Percentiles rank a stretch among this genome's conserved stretches.
These are phyloP conservation scores for Flaveria trinervia DNA, from an alignment of 129 eudicot species.

Conservation along the genomic window DNA sequence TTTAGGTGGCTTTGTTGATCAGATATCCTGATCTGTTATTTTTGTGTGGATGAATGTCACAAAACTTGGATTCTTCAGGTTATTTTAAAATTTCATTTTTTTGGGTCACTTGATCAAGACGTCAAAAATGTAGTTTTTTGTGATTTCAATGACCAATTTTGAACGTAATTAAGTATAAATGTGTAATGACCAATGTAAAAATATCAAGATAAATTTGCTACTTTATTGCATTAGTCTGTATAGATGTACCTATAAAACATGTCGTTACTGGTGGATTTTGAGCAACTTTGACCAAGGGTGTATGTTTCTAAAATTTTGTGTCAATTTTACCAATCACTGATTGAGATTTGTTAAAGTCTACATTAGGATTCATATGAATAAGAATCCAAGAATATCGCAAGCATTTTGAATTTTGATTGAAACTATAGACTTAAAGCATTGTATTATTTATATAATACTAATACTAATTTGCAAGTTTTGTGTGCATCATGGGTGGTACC, in stretches of 20 bases:
- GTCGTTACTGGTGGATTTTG: not conserved
- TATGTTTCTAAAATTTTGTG: not conserved
- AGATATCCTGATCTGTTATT: not conserved
- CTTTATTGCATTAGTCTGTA: too few species aligned
- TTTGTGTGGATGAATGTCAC: slow-evolving; percentile 16
- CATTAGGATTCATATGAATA: not conserved
- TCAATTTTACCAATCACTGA: not conserved
- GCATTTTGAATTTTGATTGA: not conserved
- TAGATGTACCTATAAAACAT: too few species aligned
- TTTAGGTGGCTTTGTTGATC: not conserved
- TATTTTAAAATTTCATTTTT: not conserved
- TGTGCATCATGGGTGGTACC: too few species aligned
- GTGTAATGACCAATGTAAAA: not conserved
- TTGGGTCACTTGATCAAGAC: too few species aligned
- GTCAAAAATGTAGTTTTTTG: too few species aligned
- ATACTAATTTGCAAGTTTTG: too few species aligned
- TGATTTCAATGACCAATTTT: not conserved
- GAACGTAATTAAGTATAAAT: not conserved
- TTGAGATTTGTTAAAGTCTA: not conserved
- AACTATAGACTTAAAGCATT: too few species aligned
- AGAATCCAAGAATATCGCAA: not conserved
- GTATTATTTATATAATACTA: too few species aligned
- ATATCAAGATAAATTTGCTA: not conserved
- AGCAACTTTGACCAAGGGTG: not conserved
- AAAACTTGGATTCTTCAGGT: not conserved